Conservation (phyloP, 352 stramenopile genomes). For the Phytophthora pluvialis region DNA sequence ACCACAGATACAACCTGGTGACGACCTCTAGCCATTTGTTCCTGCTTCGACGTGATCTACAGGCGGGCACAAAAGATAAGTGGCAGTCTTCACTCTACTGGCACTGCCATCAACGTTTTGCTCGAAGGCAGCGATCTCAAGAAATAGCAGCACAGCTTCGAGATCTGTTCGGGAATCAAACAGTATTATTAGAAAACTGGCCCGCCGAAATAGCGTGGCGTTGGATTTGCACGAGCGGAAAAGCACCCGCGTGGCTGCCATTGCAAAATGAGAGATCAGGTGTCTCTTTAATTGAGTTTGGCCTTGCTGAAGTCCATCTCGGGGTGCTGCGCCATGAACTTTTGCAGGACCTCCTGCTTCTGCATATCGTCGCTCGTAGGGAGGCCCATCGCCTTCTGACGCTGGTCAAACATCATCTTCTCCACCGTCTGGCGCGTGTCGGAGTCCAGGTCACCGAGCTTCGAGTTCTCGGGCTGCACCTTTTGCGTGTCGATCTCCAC, state of each 20-base stretch:
- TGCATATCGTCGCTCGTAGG: conserved; percentile 97
- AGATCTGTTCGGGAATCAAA: conserved; percentile 23
- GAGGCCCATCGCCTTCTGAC: conserved; percentile 97
- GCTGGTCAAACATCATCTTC: conserved; percentile 99
- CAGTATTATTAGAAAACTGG: conserved; percentile 31
- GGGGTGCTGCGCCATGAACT: conserved; percentile 99
- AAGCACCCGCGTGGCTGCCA: neutral
- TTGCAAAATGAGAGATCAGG: neutral
- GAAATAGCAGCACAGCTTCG: conserved; percentile 29
- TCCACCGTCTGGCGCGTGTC: conserved; percentile 99
- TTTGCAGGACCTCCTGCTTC: conserved; percentile 98
- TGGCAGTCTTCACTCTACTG: conserved; percentile 1
- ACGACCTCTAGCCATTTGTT: conserved; percentile 29
- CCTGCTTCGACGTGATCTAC: neutral
- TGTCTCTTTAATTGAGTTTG: conserved; percentile 92
- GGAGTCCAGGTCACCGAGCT: conserved; percentile 97
- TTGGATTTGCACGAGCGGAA: too few species aligned
- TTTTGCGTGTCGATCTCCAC: conserved; percentile 98
- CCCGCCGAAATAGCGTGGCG: conserved; percentile 13
- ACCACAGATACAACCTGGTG: conserved; percentile 70
- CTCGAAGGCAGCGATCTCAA: neutral
- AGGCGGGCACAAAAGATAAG: conserved; percentile 21
- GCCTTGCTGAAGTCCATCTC: conserved; percentile 99
- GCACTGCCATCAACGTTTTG: neutral
- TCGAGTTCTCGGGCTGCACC: conserved; percentile 99